Evolutionary conservation across 2,329 filamentous ascomycete genomes (phyloP), one percentile per base, ranked within the genome.

Genomic region (Mariannaea elegans): DNA sequence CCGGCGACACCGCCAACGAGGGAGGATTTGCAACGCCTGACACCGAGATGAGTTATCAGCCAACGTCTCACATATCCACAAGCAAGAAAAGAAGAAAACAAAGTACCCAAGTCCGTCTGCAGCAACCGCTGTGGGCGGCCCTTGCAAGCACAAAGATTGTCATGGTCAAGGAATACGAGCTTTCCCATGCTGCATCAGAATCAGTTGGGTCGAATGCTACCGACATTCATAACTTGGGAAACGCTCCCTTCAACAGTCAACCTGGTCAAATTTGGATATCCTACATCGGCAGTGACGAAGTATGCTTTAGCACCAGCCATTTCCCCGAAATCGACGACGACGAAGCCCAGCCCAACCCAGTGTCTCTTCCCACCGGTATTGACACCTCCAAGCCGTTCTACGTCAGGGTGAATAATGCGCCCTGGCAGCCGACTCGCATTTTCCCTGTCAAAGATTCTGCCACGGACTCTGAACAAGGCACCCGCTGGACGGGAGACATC

Each of bases 101-200:
- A 78, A 94, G 92, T 73, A 93, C 93, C 59, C 92, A 95, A 76
- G 93, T 97, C 67, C 86, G 94, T 76, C 92, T 93, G 75, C 89
- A 93, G 73, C 94, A 97, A 78, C 94, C 94, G 47, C 86, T 97
- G 65, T 97, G 94, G 94, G 93, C 94, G 65, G 94, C 94, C 46
- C 86, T 97, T 69, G 94, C 94, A 50, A 97, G 93, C 79, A 97
- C 94, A 73, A 97, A 97, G 83, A 94, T 97, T 74, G 94, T 95
- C 70, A 93, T 97, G 78, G 89, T 96, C 73, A 95, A 97, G 80
- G 94, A 93, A 77, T 92, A 92, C 69, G 90, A 93, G 78, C 86
- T 96, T 74, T 94, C 91, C 66, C 88, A 91, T 74, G 88, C 89
- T 58, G 85, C 90, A 61, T 86, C 87, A 55, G 91, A 93, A 77